Evolutionary conservation across 257 asterid species (phyloP).

Genomic region (Nemophila menziesii): DNA sequence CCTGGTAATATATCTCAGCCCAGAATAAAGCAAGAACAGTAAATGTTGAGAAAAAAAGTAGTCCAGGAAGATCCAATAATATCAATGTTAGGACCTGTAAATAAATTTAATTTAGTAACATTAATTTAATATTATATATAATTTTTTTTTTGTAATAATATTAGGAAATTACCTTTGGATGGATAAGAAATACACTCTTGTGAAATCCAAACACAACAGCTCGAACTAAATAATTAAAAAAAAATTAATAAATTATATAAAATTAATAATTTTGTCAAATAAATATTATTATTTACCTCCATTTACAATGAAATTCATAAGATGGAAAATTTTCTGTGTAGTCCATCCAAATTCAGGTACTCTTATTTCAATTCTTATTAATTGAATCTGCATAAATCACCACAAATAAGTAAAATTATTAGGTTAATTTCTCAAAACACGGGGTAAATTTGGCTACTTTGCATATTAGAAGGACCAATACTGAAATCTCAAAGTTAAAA

Average conservation of each 20-base stretch:
- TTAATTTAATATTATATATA: too few species aligned
- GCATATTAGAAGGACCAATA: too few species aligned
- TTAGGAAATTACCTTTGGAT: constrained; percentile 49
- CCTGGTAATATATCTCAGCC: constrained; percentile 38
- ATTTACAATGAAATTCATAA: constrained; percentile 89
- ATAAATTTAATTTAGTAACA: too few species aligned
- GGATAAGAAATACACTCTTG: constrained; percentile 56
- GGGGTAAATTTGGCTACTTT: too few species aligned
- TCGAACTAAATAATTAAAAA: constrained; percentile 45
- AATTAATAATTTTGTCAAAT: constrained; percentile 3
- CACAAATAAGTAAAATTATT: neutral
- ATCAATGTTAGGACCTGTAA: constrained; percentile 24
- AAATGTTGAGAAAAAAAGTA: constrained; percentile 29
- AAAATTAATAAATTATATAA: constrained; percentile 6
- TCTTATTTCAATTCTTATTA: constrained; percentile 74
- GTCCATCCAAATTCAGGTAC: constrained; percentile 99
- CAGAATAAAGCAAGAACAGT: constrained; percentile 30
- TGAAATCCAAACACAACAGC: constrained; percentile 80
- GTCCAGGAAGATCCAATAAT: constrained; percentile 32
- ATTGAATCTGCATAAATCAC: constrained; percentile 61
- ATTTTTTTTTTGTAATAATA: too few species aligned
- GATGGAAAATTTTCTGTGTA: constrained; percentile 92
- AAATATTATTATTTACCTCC: constrained; percentile 58
- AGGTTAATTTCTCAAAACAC: too few species aligned
- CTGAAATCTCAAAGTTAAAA: too few species aligned